Evolutionary conservation across 176 grass and related monocot genomes (phyloP).

Genomic region (Hsuehochloa calcarea): DNA sequence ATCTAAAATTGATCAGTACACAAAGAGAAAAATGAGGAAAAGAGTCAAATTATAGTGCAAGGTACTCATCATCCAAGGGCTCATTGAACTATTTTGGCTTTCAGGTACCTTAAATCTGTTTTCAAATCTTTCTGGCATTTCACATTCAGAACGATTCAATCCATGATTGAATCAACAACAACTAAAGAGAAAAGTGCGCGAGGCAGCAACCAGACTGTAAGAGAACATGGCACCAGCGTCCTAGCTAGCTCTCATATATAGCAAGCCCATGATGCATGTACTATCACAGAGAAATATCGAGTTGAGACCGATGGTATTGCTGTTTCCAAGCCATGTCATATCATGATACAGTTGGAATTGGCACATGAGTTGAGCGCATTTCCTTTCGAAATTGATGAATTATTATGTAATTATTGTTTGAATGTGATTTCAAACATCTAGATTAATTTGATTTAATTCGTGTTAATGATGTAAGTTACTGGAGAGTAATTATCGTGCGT

Average conservation of each 20-base stretch:
- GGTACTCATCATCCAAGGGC: not conserved
- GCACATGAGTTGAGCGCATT: too few species aligned
- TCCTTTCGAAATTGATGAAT: too few species aligned
- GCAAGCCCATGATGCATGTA: not conserved
- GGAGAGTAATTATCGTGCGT: too few species aligned
- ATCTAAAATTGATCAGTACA: conserved; percentile 1
- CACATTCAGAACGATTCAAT: conserved; percentile 23
- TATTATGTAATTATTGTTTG: too few species aligned
- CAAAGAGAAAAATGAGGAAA: not conserved
- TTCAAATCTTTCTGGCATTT: conserved; percentile 20
- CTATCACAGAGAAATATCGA: not conserved
- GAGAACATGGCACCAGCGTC: conserved; percentile 25
- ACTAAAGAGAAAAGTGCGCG: conserved; percentile 24
- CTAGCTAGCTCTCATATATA: not conserved
- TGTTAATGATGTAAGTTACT: too few species aligned
- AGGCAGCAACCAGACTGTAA: not conserved
- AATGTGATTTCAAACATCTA: too few species aligned
- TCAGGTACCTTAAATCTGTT: not conserved
- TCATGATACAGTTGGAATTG: not conserved
- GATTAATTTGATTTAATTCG: too few species aligned
- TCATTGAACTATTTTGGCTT: conserved; percentile 10
- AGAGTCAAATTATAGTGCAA: not conserved
- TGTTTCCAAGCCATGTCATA: not conserved
- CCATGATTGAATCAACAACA: conserved; percentile 43
- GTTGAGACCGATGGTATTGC: not conserved